Percentiles rank a stretch among this genome's conserved stretches.
Conservation (phyloP, 2,329 filamentous ascomycete genomes). For the Paecilomyces dactylethromorphus region DNA sequence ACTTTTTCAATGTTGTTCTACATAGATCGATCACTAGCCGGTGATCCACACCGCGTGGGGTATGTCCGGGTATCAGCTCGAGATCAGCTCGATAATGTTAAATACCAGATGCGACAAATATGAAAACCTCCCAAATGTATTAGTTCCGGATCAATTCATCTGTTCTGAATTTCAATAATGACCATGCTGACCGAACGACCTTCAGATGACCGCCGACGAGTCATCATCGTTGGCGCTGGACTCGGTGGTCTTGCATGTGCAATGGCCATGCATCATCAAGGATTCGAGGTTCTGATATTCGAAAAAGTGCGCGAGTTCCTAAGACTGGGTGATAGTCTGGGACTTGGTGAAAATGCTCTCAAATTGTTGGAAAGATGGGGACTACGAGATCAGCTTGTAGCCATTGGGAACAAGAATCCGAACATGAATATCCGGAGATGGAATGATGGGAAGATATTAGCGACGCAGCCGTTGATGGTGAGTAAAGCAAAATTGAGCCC, state of each 20-base stretch:
- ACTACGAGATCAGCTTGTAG: slow-evolving; percentile 4
- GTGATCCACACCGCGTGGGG: not conserved
- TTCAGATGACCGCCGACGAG: slow-evolving; percentile 17
- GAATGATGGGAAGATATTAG: slow-evolving; percentile 5
- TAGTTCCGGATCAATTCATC: not conserved
- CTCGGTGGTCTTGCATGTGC: slow-evolving; percentile 35
- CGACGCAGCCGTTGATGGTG: slow-evolving; percentile 7
- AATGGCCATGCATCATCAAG: slow-evolving; percentile 6
- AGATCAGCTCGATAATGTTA: not conserved
- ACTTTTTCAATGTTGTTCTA: slow-evolving; percentile 3
- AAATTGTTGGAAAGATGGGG: slow-evolving; percentile 6
- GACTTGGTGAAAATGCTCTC: slow-evolving; percentile 7
- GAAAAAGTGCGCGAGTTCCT: slow-evolving; percentile 8
- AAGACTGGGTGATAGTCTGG: slow-evolving; percentile 5
- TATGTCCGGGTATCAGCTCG: not conserved
- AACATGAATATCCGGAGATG: slow-evolving; percentile 7
- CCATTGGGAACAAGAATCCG: slow-evolving; percentile 5
- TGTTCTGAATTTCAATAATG: not conserved
- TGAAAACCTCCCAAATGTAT: not conserved
- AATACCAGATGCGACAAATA: not conserved
- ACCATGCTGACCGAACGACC: not conserved
- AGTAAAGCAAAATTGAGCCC: not conserved
- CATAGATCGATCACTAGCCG: not conserved
- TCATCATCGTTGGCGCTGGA: slow-evolving; percentile 45
- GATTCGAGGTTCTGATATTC: slow-evolving; percentile 7